Conservation (phyloP, 495 filamentous ascomycete genomes). For the Aspergillus taichungensis region DNA sequence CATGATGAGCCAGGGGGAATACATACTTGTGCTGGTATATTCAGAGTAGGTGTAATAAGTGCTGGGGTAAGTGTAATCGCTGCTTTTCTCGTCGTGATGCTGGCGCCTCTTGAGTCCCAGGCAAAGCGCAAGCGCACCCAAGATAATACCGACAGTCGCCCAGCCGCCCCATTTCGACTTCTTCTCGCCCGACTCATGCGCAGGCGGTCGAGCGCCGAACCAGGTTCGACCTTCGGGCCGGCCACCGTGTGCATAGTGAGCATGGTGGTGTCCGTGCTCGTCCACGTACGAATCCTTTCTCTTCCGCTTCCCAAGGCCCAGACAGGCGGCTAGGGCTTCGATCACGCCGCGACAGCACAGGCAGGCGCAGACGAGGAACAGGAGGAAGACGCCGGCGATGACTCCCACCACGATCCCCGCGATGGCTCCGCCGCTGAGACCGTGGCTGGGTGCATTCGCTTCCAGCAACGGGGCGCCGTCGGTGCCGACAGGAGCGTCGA, state of each 20-base stretch:
- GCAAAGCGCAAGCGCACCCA: slow-evolving; percentile 59
- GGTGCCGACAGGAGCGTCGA: slow-evolving; percentile 48
- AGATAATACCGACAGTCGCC: slow-evolving; percentile 48
- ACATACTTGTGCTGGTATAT: slow-evolving; percentile 38
- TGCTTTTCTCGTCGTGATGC: slow-evolving; percentile 37
- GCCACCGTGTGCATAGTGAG: slow-evolving; percentile 36
- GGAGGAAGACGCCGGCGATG: slow-evolving; percentile 63
- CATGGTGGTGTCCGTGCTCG: slow-evolving; percentile 54
- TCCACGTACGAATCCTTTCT: slow-evolving; percentile 46
- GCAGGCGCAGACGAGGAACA: slow-evolving; percentile 67
- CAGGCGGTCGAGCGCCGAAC: slow-evolving; percentile 56
- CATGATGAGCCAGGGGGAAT: not conserved
- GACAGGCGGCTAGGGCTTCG: slow-evolving; percentile 53
- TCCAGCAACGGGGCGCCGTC: slow-evolving; percentile 39
- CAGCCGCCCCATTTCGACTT: slow-evolving; percentile 51
- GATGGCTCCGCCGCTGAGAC: slow-evolving; percentile 75
- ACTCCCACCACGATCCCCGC: slow-evolving; percentile 91
- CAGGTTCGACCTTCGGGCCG: slow-evolving; percentile 54
- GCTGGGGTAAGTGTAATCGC: slow-evolving; percentile 34
- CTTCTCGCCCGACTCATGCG: slow-evolving; percentile 33
- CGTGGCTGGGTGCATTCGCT: slow-evolving; percentile 29
- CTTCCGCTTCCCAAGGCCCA: slow-evolving; percentile 47
- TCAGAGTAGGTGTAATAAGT: slow-evolving; percentile 39
- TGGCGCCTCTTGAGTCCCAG: slow-evolving; percentile 64
- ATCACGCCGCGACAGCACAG: slow-evolving; percentile 60